These are phyloP conservation scores for Phascolomyces articulosus DNA, from an alignment of 371 early-diverging fungal species.

Conservation along the genomic window DNA sequence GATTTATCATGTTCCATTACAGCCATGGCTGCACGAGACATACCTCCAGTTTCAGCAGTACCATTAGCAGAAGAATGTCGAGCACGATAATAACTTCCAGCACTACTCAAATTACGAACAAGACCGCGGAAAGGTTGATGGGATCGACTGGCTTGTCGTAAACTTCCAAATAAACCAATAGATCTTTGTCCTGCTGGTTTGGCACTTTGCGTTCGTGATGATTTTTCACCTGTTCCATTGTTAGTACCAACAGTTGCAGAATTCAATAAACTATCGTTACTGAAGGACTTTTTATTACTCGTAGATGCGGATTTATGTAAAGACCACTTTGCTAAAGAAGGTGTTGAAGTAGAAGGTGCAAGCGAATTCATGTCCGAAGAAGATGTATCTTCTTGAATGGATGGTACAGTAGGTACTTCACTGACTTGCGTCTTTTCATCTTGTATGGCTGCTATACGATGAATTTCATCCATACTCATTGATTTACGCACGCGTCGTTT, in stretches of 20 bases:
- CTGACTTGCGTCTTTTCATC: constrained; percentile 11
- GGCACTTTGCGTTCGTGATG: background rate
- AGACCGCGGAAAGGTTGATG: constrained; percentile 21
- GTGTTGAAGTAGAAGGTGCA: background rate
- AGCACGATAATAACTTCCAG: constrained; percentile 1
- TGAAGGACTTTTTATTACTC: background rate
- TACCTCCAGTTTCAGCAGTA: constrained; percentile 5
- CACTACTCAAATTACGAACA: constrained; percentile 26
- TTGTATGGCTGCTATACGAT: constrained; percentile 3
- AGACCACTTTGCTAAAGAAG: background rate
- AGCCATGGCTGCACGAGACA: constrained; percentile 28
- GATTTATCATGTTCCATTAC: constrained; percentile 22
- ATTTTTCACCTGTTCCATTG: background rate
- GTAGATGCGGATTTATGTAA: background rate
- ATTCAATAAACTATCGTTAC: too few species aligned
- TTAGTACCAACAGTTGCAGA: background rate
- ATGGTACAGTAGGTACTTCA: background rate
- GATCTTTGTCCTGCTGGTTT: background rate
- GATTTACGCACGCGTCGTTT: constrained; percentile 19
- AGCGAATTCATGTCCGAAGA: background rate
- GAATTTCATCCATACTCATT: constrained; percentile 20
- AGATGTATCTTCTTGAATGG: background rate
- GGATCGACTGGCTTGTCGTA: constrained; percentile 25
- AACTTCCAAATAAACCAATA: constrained; percentile 28
- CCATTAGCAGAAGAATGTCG: constrained; percentile 3